Conservation (phyloP, 225 moss, liverwort and hornwort genomes). For the Rhytidiadelphus loreus region DNA sequence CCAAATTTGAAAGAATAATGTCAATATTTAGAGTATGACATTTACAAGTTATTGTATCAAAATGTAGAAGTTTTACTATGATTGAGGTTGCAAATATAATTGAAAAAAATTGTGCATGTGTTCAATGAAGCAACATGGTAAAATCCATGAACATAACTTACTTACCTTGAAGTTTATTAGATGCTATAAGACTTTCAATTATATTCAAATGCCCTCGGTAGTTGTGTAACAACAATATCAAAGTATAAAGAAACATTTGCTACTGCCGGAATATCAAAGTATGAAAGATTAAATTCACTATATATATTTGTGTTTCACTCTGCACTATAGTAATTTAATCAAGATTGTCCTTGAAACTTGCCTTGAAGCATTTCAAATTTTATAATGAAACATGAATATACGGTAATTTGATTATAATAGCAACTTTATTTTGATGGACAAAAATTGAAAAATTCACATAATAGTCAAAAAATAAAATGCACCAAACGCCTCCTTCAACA, state of each 20-base stretch:
- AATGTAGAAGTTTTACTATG: rapidly evolving
- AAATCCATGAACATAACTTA: not conserved
- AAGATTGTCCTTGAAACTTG: not conserved
- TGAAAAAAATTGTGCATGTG: no score
- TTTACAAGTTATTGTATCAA: rapidly evolving
- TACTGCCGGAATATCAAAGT: no score
- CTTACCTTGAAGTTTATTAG: not conserved
- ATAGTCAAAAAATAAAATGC: rapidly evolving
- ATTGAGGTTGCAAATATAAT: not conserved
- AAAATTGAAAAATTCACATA: not conserved
- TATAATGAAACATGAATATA: not conserved
- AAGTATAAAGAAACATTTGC: not conserved
- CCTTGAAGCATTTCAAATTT: not conserved
- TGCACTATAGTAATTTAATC: no score
- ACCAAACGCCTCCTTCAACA: rapidly evolving
- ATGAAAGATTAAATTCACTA: no score
- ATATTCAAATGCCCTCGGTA: no score
- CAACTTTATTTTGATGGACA: not conserved
- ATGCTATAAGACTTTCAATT: not conserved
- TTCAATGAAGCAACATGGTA: not conserved
- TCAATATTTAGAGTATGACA: no score
- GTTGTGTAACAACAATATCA: not conserved
- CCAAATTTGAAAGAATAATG: not conserved
- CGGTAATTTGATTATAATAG: no score
- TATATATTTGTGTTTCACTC: no score